These are phyloP conservation scores for Phytophthora cajani DNA, from an alignment of 352 stramenopile species.

Conservation along the genomic window DNA sequence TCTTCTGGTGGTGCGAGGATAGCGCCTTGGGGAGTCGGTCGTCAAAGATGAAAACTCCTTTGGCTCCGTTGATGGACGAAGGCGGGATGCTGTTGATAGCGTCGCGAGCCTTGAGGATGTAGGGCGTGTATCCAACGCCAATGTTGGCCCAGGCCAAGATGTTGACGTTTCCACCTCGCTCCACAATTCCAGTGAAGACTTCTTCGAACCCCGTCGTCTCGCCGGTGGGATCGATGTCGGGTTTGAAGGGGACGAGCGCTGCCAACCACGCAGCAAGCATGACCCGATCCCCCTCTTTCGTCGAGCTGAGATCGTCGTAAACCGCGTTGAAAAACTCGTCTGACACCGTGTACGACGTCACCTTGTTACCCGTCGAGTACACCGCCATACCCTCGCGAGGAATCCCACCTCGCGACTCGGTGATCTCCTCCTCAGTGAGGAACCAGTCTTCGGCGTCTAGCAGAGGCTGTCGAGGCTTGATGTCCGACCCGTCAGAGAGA, in stretches of 20 bases:
- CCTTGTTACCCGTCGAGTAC: slow-evolving; percentile 44
- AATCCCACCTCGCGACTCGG: slow-evolving; percentile 44
- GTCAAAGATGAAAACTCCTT: slow-evolving; percentile 53
- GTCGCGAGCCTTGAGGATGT: slow-evolving; percentile 45
- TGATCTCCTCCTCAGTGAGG: slow-evolving; percentile 56
- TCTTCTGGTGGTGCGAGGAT: slow-evolving; percentile 62
- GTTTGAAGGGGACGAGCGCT: slow-evolving; percentile 48
- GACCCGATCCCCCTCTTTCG: slow-evolving; percentile 32
- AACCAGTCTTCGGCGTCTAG: slow-evolving; percentile 61
- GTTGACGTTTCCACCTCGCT: slow-evolving; percentile 44
- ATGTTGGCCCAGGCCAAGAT: slow-evolving; percentile 62
- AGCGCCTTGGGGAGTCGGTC: slow-evolving; percentile 43
- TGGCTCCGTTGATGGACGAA: slow-evolving; percentile 21
- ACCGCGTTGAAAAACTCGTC: slow-evolving; percentile 58
- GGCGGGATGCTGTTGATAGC: slow-evolving; percentile 43
- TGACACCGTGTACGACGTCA: slow-evolving; percentile 48
- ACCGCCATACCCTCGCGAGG: slow-evolving; percentile 42
- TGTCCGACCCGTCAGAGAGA: slow-evolving; percentile 23
- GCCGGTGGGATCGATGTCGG: slow-evolving; percentile 25
- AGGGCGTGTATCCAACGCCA: slow-evolving; percentile 31
- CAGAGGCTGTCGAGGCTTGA: slow-evolving; percentile 40
- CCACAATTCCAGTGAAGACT: slow-evolving; percentile 36
- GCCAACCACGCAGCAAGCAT: slow-evolving; percentile 54
- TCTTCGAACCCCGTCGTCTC: slow-evolving; percentile 37
- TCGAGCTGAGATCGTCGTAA: slow-evolving; percentile 44